Percentiles rank a stretch among this genome's conserved stretches.
Conservation (phyloP, 306 rosid species). For the Elaeagnus macrophylla region DNA sequence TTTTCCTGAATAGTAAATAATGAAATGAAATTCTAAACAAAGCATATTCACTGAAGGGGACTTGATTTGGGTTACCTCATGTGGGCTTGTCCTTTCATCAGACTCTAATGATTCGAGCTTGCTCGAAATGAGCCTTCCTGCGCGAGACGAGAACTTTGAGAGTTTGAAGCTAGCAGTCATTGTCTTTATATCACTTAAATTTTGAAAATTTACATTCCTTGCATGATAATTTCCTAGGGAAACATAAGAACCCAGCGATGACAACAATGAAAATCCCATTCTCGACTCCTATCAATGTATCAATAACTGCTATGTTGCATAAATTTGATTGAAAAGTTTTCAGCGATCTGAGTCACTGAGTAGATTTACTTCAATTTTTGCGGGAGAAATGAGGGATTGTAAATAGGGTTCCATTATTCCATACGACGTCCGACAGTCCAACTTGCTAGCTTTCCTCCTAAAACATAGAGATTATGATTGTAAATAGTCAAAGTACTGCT, state of each 20-base stretch:
- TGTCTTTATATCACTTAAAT: slow-evolving; percentile 14
- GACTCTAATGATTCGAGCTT: slow-evolving; percentile 35
- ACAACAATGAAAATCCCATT: slow-evolving; percentile 48
- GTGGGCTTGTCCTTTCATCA: slow-evolving; percentile 69
- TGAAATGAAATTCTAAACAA: too few relatives aligned
- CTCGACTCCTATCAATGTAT: slow-evolving; percentile 5
- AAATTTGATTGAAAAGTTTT: slow-evolving; percentile 10
- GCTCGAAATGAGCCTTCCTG: slow-evolving; percentile 22
- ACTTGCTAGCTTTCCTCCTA: neutral
- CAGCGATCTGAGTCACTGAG: neutral
- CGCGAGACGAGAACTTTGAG: slow-evolving; percentile 19
- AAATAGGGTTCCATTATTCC: neutral
- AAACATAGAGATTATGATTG: too few relatives aligned
- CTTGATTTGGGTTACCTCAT: slow-evolving; percentile 35
- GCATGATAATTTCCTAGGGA: slow-evolving; percentile 23
- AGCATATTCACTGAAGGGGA: too few relatives aligned
- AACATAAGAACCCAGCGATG: slow-evolving; percentile 37
- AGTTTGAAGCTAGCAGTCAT: slow-evolving; percentile 24
- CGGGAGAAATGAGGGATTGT: neutral
- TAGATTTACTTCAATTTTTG: neutral
- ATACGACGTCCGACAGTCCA: neutral
- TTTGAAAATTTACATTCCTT: slow-evolving; percentile 23
- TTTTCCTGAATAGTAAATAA: too few relatives aligned
- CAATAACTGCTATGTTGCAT: neutral
- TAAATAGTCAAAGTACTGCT: too few relatives aligned